Evolutionary conservation across 371 early-diverging fungal species (phyloP).

Genomic region (Mucor circinelloides): DNA sequence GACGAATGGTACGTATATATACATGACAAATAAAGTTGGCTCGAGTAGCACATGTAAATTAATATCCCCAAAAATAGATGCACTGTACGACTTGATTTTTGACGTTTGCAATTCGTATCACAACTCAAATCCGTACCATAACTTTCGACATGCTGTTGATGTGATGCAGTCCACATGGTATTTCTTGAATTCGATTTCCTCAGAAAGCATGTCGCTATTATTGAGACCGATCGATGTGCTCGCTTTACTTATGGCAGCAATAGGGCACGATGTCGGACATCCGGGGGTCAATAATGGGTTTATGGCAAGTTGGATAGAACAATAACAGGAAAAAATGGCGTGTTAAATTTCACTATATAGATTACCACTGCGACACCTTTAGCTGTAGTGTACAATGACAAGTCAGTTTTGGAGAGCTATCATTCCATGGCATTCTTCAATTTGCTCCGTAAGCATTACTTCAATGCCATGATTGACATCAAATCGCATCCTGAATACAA

Average conservation of each 20-base stretch:
- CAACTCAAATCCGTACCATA: constrained; percentile 80
- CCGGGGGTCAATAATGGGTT: constrained; percentile 86
- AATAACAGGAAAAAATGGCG: neutral
- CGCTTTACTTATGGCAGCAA: constrained; percentile 73
- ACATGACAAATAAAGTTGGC: neutral
- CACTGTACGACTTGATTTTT: constrained; percentile 63
- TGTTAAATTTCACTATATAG: constrained; percentile 22
- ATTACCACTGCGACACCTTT: constrained; percentile 76
- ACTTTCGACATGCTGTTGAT: constrained; percentile 86
- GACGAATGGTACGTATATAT: constrained; percentile 53
- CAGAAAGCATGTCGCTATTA: constrained; percentile 20
- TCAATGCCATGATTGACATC: constrained; percentile 36
- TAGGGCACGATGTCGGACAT: constrained; percentile 87
- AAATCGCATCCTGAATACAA: constrained; percentile 29
- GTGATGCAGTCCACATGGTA: constrained; percentile 82
- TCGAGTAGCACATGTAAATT: neutral
- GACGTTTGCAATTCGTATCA: constrained; percentile 72
- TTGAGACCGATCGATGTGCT: constrained; percentile 69
- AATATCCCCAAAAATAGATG: constrained; percentile 33
- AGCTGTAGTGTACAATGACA: constrained; percentile 90
- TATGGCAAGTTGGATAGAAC: constrained; percentile 48
- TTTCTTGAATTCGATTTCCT: constrained; percentile 46
- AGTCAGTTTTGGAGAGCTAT: constrained; percentile 91
- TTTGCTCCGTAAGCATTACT: constrained; percentile 67
- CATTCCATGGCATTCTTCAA: constrained; percentile 86